Base-by-base conservation (phyloP, 768 basidiomycete genomes). In the Termitomyces sp. region DNA sequence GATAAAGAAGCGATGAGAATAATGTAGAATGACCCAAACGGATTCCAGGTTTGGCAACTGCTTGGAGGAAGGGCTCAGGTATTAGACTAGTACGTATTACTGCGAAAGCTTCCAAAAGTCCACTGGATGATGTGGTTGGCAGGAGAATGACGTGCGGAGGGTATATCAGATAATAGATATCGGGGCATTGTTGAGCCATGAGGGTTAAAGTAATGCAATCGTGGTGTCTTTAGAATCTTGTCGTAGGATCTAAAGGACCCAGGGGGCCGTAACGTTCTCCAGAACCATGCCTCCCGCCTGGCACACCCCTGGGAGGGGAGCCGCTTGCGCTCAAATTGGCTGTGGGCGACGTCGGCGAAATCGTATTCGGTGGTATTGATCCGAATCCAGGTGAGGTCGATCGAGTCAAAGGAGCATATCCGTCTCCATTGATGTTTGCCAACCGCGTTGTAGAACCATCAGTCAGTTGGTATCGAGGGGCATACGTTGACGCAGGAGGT, bases 391-490 rank as follows among this genome's bases (percentile, higher is more conserved):
- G 80, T 40, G 86, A 82, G 9, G 69, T 72, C 47, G 85, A 76
- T 61, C 79, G 77, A 34, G 80, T 77, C 59, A 84, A 68, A 10
- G 85, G 80, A 20, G 81, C 76, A 65, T 88, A 88, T 6, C 83
- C 82, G 64, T 85, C 84, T 20, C 72, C 76, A 48, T 68, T 67
- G 5, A 76, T 65, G 48, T 73, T 75, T 16, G 70, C 72, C 36
- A 81, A 67, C 56, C 78, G 76, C 12, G 78, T 72, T 20, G 78
- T 72, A 16, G 80, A 79, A 27, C 78, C 76, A 65, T 90, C 86
- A 9, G 81, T 74, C 36, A 89, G 75, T 64, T 88, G 88, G 65
- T 85, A 90, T 48, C 87, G 82, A 22, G 82, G 71, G 2, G 77
- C 71, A 26, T 78, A 77, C 27, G 76, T 71, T 4, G 78, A 71